Percentiles rank a stretch among this genome's conserved stretches.
Conservation (phyloP, 805 yeast genomes). For the Saccharomycopsis fibuligera region DNA sequence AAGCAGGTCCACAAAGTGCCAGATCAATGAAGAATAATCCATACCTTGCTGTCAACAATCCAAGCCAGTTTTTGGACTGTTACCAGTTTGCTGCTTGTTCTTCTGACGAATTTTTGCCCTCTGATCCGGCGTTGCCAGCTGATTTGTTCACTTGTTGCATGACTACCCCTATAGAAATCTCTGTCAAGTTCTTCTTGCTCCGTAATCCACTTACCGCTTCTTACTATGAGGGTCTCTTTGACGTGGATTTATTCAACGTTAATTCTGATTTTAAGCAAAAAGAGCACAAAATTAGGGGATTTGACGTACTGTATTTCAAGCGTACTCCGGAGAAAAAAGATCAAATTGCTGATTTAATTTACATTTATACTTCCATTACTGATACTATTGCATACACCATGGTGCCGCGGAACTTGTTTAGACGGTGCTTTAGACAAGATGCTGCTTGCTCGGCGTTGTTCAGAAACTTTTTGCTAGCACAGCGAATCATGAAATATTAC, state of each 20-base stretch:
- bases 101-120: slow-evolving; percentile 78
- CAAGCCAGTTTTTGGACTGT: slow-evolving; percentile 57
- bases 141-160: slow-evolving; percentile 93
- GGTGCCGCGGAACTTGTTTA: slow-evolving; percentile 79
- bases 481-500: slow-evolving; percentile 85
- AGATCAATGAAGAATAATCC: neutral
- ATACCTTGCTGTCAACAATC: slow-evolving; percentile 21
- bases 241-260: slow-evolving; percentile 20
- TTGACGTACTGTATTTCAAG: slow-evolving; percentile 61
- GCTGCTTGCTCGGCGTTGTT: slow-evolving; percentile 94
- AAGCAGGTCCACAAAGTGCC: neutral
- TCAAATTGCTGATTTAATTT: slow-evolving; percentile 90
- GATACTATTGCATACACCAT: slow-evolving; percentile 98
- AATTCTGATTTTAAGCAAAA: slow-evolving; percentile 23
- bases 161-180: slow-evolving; percentile 92
- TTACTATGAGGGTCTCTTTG: slow-evolving; percentile 35
- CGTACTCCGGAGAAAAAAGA: slow-evolving; percentile 85
- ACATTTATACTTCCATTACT: slow-evolving; percentile 97
- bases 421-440: slow-evolving; percentile 88
- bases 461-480: slow-evolving; percentile 86
- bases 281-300: slow-evolving; percentile 29
- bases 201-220: slow-evolving; percentile 59
- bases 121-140: slow-evolving; percentile 93
- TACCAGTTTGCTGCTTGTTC: slow-evolving; percentile 91
- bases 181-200: slow-evolving; percentile 85